Conservation (phyloP, 2,329 filamentous ascomycete species). For the Exophiala alcalophila region DNA sequence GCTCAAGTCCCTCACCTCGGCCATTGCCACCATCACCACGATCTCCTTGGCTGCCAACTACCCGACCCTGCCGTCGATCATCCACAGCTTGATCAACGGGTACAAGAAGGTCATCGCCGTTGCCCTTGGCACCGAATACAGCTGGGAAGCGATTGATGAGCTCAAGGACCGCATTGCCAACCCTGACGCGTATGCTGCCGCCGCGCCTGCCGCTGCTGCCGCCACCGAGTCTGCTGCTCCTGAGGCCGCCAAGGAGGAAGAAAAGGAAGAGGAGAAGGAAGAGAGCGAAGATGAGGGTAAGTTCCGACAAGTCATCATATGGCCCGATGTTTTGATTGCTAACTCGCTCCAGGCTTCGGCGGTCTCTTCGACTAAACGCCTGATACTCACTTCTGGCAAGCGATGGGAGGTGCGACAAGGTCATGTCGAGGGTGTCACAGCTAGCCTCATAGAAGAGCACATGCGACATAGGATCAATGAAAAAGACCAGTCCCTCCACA, state of each 20-base stretch:
- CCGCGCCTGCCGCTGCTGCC: slow-evolving; percentile 68
- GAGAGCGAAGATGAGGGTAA: slow-evolving; percentile 62
- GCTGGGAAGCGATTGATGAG: slow-evolving; percentile 93
- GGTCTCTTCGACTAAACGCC: slow-evolving; percentile 68
- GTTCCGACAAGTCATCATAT: too few species aligned
- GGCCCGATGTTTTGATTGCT: too few species aligned
- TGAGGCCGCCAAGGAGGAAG: slow-evolving; percentile 53
- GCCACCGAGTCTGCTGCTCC: slow-evolving; percentile 52
- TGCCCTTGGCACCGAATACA: slow-evolving; percentile 84
- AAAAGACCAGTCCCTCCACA: slow-evolving; percentile 16
- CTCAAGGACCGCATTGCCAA: slow-evolving; percentile 99
- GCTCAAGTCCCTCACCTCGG: slow-evolving; percentile 73
- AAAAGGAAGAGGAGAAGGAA: slow-evolving; percentile 64
- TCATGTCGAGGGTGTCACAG: slow-evolving; percentile 36
- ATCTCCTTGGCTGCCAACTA: slow-evolving; percentile 91
- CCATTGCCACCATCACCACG: slow-evolving; percentile 81
- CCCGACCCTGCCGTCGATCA: slow-evolving; percentile 92
- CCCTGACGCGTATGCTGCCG: slow-evolving; percentile 89
- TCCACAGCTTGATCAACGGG: slow-evolving; percentile 92
- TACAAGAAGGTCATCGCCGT: slow-evolving; percentile 97
- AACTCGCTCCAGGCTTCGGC: slow-evolving; percentile 60
- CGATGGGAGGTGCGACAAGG: too few species aligned
- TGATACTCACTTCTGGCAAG: too few species aligned
- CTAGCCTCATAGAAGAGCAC: slow-evolving; percentile 36
- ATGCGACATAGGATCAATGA: slow-evolving; percentile 35